Evolutionary conservation across 2,329 filamentous ascomycete species (phyloP).

Genomic region (Helotiales sp.): DNA sequence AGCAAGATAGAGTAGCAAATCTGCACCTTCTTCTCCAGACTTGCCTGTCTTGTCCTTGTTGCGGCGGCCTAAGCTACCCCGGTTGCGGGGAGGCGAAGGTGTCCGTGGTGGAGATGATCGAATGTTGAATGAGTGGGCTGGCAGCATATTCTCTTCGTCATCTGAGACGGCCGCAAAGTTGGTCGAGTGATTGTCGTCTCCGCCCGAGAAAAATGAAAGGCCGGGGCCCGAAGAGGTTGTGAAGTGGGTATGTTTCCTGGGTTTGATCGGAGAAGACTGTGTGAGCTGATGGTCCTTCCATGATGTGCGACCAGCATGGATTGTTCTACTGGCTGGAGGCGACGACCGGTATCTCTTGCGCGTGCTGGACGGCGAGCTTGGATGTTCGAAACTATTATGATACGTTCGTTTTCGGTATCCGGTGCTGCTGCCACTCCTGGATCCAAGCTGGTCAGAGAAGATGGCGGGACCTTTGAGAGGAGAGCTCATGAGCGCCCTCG

Average conservation of each 20-base stretch:
- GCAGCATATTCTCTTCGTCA: slow-evolving; percentile 81
- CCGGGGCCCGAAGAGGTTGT: slow-evolving; percentile 69
- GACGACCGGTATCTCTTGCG: slow-evolving; percentile 72
- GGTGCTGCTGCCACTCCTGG: slow-evolving; percentile 55
- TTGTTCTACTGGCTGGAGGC: slow-evolving; percentile 59
- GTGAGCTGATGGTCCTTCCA: slow-evolving; percentile 79
- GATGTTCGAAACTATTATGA: slow-evolving; percentile 56
- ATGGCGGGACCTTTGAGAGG: slow-evolving; percentile 76
- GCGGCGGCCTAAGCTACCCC: slow-evolving; percentile 47
- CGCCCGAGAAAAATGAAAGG: slow-evolving; percentile 73
- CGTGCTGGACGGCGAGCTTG: slow-evolving; percentile 49
- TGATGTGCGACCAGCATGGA: slow-evolving; percentile 52
- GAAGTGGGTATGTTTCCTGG: slow-evolving; percentile 72
- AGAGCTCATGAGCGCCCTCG: slow-evolving; percentile 67
- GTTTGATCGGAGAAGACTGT: slow-evolving; percentile 84
- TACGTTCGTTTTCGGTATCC: slow-evolving; percentile 66
- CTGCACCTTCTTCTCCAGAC: slow-evolving; percentile 75
- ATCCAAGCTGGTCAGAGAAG: slow-evolving; percentile 79
- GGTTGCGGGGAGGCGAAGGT: slow-evolving; percentile 66
- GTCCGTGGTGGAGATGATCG: slow-evolving; percentile 84
- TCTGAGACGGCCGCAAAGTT: slow-evolving; percentile 67
- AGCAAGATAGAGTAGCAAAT: slow-evolving; percentile 80
- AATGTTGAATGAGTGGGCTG: slow-evolving; percentile 71
- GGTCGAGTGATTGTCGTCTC: slow-evolving; percentile 57
- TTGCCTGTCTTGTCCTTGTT: slow-evolving; percentile 56